These are phyloP conservation scores for Claviceps sp. DNA, from an alignment of 2,329 filamentous ascomycete genomes.

Conservation along the genomic window DNA sequence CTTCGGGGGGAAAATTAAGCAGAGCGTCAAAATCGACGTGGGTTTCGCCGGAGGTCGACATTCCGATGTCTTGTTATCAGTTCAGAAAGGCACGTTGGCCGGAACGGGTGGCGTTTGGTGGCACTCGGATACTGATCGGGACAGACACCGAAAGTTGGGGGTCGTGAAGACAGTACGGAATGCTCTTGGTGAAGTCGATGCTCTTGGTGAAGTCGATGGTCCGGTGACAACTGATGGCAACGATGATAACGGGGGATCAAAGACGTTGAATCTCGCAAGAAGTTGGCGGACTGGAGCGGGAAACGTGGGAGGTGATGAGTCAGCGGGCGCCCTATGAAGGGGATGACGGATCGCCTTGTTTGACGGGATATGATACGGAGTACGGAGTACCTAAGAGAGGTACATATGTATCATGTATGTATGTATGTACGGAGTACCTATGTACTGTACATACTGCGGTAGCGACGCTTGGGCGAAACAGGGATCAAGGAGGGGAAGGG, in stretches of 20 bases:
- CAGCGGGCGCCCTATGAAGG: constrained; percentile 19
- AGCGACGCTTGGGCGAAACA: constrained; percentile 2
- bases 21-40: constrained; percentile 43
- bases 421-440: too few species aligned
- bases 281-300: not conserved
- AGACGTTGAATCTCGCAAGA: not conserved
- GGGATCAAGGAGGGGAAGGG: constrained; percentile 9
- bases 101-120: constrained; percentile 2
- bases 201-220: not conserved
- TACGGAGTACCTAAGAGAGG: too few species aligned
- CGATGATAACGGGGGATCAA: not conserved
- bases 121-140: not conserved
- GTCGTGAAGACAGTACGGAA: not conserved
- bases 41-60: constrained; percentile 29
- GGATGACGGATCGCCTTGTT: constrained; percentile 13
- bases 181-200: not conserved
- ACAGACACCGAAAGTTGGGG: not conserved
- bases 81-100: constrained; percentile 1
- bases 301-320: constrained; percentile 10
- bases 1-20: constrained; percentile 50
- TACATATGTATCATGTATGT: too few species aligned
- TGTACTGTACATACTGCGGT: too few species aligned
- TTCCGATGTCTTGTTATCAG: constrained; percentile 10
- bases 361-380: not conserved
- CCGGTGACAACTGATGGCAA: not conserved